Base-by-base conservation (phyloP, 2,329 filamentous ascomycete species). In the Botrytis tulipae region DNA sequence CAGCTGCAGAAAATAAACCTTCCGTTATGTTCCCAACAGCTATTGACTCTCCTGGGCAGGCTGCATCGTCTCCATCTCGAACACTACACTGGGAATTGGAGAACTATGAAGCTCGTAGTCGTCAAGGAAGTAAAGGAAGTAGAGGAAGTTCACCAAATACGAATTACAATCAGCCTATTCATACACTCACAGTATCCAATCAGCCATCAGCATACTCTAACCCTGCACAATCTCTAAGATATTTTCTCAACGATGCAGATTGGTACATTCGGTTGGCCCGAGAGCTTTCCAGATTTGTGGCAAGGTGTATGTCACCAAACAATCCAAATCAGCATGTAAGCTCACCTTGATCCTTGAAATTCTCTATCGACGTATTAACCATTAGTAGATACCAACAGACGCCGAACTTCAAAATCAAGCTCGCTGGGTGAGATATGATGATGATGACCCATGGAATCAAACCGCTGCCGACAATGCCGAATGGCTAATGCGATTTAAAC, bases 361-460 rank as follows among this genome's bases (percentile, higher is more conserved):
- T 72, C 3, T 71, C 25, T 25, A 6, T 63, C 18, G 10, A 8
- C 60, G 29, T 16, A 68, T 37, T 68, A 4, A 68, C 46, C 29
- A 37, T 16, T 29, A 6, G 8, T 42, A 80, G 79, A 74, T 82
- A 87, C n/a, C 89, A 86, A 0, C 84, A 0, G 89, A 91, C 75
- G 84, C 87, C n/a, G 89, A 91, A 78, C 81, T 91, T n/a, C 87
- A 89, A 78, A 86, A 89, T 75, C 89, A 91, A 78, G 88, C 89
- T 3, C 85, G 89, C 29, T 90, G 88, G 87, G 85, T 90, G 51
- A 81, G 90, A 0, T 91, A 89, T 73, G 88, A 90, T 72, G 88
- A 89, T 85, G 89, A 90, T 73, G 89, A 90, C 77, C 87, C 87
- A 3, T 90, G 88, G 87, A 90, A 91, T 79, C 86, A 89, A 76